These are phyloP conservation scores for Mycena citricolor DNA, from an alignment of 1,284 basidiomycete genomes.

Conservation along the genomic window DNA sequence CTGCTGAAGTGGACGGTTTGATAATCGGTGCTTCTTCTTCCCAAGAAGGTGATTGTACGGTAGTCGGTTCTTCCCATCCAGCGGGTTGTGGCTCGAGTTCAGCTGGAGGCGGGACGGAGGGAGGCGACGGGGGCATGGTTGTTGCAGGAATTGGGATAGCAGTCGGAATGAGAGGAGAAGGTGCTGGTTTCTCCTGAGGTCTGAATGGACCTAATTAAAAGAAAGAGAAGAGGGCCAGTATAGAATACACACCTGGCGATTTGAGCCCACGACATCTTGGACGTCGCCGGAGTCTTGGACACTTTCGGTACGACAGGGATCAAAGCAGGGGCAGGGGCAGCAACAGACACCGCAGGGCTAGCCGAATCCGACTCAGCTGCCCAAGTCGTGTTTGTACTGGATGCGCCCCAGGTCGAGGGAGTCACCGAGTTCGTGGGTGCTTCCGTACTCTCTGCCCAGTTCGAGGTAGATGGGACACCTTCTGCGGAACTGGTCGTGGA, in stretches of 20 bases:
- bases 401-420: conserved; percentile 38
- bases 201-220: conserved; percentile 29
- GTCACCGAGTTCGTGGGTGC: conserved; percentile 25
- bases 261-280: conserved; percentile 80
- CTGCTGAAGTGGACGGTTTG: conserved; percentile 34
- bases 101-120: conserved; percentile 26
- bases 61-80: conserved; percentile 75
- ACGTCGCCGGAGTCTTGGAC: conserved; percentile 63
- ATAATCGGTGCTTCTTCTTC: conserved; percentile 63
- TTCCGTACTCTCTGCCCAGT: conserved; percentile 16
- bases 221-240: too few species aligned
- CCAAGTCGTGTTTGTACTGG: conserved; percentile 29
- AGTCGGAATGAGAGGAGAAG: conserved; percentile 32
- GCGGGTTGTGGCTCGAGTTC: conserved; percentile 35
- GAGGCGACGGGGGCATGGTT: too few species aligned
- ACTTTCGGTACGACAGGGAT: too few species aligned
- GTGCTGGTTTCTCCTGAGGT: conserved; percentile 54
- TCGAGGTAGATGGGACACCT: conserved; percentile 4
- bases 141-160: conserved; percentile 30
- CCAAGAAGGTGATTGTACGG: conserved; percentile 68
- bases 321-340: too few species aligned
- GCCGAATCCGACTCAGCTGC: conserved; percentile 35
- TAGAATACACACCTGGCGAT: conserved; percentile 60
- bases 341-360: too few species aligned
- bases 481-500: too few species aligned